Evolutionary conservation across 2,329 filamentous ascomycete species (phyloP), one percentile per base, ranked within the genome.

Genomic region (Aspergillus ibericus): DNA sequence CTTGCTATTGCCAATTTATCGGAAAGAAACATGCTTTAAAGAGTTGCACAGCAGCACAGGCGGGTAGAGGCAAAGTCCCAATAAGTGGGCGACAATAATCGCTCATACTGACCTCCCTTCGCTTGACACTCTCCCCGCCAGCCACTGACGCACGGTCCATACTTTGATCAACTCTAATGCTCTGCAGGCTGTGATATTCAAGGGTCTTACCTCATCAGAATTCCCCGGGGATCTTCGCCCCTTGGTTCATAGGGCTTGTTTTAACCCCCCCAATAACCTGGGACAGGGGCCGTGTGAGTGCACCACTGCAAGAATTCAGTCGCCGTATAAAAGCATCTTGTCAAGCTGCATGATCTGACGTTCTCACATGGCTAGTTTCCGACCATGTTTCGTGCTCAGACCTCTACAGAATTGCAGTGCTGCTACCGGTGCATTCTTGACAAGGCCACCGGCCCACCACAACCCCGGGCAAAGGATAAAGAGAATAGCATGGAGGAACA

Each of bases 81-180:
- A 40, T n/a, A 44, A 42, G 29, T 53, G 34, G 51, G 25, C 36
- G 51, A 18, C 16, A 53, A 44, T 53, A 53, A 53, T 53, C 51
- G 51, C 51, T 53, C 51, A 53, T 53, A 53, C 36, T 53, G 36
- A 44, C 22, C 27, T 53, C 22, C 12, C 27, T 40, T 18, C 10
- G 20, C 32, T 34, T 20, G 51, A 16, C 25, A 48, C 27, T 29
- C 25, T 32, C 51, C 20, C 25, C 9, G 18, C 36, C 51, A 53
- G 40, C 51, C 51, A 44, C 51, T 53, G 51, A 53, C 51, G 51
- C 51, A 53, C 51, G 51, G 51, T 53, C 36, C 51, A 44, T 53
- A 44, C 36, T 34, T 44, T 53, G 51, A 42, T 42, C 20, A 53
- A 42, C 51, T 44, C 40, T 44, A 53, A 38, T 16, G 48, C 25